Evolutionary conservation across 192 early-diverging fungal genomes (phyloP).

Genomic region (Gonapodya prolifera): DNA sequence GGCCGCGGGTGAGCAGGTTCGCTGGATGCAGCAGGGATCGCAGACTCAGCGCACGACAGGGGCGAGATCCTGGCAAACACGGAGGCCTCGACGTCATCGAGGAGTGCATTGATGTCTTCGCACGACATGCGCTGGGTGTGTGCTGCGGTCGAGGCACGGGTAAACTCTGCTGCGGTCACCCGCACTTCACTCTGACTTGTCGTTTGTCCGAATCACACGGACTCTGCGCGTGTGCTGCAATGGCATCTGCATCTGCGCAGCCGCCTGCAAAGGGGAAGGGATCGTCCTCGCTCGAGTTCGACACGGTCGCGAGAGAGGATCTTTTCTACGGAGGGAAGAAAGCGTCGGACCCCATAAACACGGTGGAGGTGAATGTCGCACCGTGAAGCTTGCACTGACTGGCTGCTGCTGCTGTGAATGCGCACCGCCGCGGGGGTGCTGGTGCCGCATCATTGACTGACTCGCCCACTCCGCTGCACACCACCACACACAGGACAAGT

Average conservation of each 20-base stretch:
- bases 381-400: neutral
- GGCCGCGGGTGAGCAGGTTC: no score
- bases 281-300: constrained; percentile 35
- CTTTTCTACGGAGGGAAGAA: constrained; percentile 36
- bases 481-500: constrained; percentile 66
- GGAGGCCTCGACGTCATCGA: neutral
- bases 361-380: constrained; percentile 26
- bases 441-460: neutral
- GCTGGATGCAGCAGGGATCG: no score
- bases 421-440: neutral
- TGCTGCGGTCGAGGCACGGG: no score
- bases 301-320: constrained; percentile 34
- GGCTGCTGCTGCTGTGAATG: constrained; percentile 3
- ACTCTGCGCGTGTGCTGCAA: no score
- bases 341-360: constrained; percentile 41
- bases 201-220: no score
- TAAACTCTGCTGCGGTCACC: constrained; percentile 8
- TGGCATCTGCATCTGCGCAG: neutral
- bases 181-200: no score
- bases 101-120: neutral
- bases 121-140: no score
- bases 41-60: no score
- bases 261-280: constrained; percentile 21
- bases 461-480: neutral
- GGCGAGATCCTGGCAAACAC: neutral